Evolutionary conservation across 2,329 filamentous ascomycete genomes (phyloP), one percentile per base, ranked within the genome.

Genomic region (Neoarthrinium moseri): DNA sequence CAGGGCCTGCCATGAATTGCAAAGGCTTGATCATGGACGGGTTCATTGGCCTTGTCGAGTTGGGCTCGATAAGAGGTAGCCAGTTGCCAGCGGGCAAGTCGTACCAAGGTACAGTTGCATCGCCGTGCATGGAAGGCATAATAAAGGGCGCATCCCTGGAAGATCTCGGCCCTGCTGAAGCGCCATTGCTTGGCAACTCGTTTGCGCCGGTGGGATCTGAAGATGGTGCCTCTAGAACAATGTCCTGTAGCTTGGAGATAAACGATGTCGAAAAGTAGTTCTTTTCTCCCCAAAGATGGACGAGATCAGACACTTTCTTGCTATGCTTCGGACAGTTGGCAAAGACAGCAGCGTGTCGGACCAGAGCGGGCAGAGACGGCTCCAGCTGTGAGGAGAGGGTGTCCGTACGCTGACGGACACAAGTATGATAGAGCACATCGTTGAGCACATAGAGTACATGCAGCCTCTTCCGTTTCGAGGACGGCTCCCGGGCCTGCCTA

Each of bases 1-100:
- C 87, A 2, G 82, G 86, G 0, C 86, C 87, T 1, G 84, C 70
- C 2, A 76, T 70, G 44, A 95, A 80, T 46, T 86, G 83, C 26
- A 94, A 70, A 4, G 89, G 87, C 52, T 82, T 85, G 52, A 92
- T 80, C 55, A 83, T 76, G 6, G 81, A 73, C 0, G 87, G 78
- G 34, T 85, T 82, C 70, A 96, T 89, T 6, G 89, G 83, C 40
- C 80, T 76, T 7, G 81, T 83, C 1, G 87, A 90, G 59, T 92
- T 86, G 4, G 86, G 87, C 30, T 87, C 80, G 49, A 95, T 82
- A 46, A 87, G 84, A 4, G 87, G 87, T 37, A 95, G 78, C 73
- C 91, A 85, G 53, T 89, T 92, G 2, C 83, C 86, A 2, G 89
- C 89, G 0, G 90, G 90, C 1, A 95, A 71, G 53, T 95, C 89